Conservation (phyloP, 202 grass and related monocot species). For the Panicum virgatum region DNA sequence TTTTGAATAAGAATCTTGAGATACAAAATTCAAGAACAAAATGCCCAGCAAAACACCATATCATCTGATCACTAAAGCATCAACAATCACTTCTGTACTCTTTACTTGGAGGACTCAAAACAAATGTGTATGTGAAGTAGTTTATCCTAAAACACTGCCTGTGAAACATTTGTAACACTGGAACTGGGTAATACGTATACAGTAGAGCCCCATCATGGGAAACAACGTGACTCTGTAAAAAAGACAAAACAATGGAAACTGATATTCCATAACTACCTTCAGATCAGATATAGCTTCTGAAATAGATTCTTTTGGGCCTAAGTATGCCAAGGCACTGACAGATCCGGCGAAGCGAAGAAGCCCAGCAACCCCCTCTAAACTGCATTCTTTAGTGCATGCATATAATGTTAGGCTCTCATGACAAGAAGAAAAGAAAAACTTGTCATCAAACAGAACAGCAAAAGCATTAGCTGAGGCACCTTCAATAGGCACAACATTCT, state of each 20-base stretch:
- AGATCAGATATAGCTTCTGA: slow-evolving; percentile 87
- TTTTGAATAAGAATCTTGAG: slow-evolving; percentile 9
- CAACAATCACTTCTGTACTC: not conserved
- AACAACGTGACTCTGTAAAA: not conserved
- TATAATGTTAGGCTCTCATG: slow-evolving; percentile 37
- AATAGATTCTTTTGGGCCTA: slow-evolving; percentile 76
- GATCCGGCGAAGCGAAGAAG: slow-evolving; percentile 72
- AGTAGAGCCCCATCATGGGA: not conserved
- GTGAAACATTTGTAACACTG: not conserved
- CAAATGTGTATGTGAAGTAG: not conserved
- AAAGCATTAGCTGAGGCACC: slow-evolving; percentile 49
- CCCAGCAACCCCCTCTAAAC: slow-evolving; percentile 75
- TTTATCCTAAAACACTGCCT: not conserved
- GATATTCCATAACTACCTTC: slow-evolving; percentile 63
- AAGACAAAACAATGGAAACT: not conserved
- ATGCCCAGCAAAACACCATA: not conserved
- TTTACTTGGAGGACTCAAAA: slow-evolving; percentile 6
- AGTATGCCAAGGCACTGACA: slow-evolving; percentile 63
- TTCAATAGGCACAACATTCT: slow-evolving; percentile 51
- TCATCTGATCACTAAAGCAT: slow-evolving; percentile 10
- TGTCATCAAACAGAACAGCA: slow-evolving; percentile 20
- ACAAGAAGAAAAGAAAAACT: slow-evolving; percentile 21
- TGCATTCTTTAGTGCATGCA: slow-evolving; percentile 70
- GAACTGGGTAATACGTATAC: not conserved
- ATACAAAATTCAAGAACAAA: slow-evolving; percentile 9